These are phyloP conservation scores for Myxozyma sirexii DNA, from an alignment of 805 yeast species.

Conservation along the genomic window DNA sequence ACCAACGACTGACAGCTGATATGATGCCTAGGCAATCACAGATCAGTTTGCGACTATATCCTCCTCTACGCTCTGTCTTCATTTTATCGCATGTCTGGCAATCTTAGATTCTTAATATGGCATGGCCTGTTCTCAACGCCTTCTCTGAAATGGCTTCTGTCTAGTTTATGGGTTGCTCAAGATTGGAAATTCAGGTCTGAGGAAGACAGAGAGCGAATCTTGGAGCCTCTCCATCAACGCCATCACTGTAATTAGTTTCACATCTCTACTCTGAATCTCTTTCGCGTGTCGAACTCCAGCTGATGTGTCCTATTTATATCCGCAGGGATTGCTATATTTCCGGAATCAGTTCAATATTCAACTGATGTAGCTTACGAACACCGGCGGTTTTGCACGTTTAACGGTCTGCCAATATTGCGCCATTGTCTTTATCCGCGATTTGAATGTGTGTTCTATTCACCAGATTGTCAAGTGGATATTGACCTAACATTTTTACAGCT, in stretches of 20 bases:
- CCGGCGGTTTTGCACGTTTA: conserved; percentile 55
- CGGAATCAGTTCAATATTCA: conserved; percentile 57
- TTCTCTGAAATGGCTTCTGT: conserved; percentile 17
- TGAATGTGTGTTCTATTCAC: conserved; percentile 19
- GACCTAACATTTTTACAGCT: conserved; percentile 20
- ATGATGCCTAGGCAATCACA: conserved; percentile 23
- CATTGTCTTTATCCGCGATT: conserved; percentile 80
- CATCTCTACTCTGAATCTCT: conserved; percentile 40
- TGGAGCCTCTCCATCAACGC: not conserved
- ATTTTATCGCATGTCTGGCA: conserved; percentile 22
- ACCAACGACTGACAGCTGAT: not conserved
- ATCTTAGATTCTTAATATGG: conserved; percentile 21
- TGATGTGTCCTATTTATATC: no score
- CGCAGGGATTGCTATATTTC: conserved; percentile 77
- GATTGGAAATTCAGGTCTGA: conserved; percentile 24
- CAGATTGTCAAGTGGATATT: not conserved
- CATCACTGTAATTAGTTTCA: conserved; percentile 8
- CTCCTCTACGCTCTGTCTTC: conserved; percentile 22
- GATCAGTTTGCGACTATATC: conserved; percentile 22
- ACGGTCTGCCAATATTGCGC: conserved; percentile 60
- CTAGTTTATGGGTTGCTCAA: conserved; percentile 27
- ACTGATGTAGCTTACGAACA: conserved; percentile 69
- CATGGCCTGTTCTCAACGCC: conserved; percentile 20
- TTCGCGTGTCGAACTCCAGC: no score
- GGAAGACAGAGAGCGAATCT: conserved; percentile 3